phyloP scores from a whole-genome alignment of 768 basidiomycete genomes.

The Naganishia vishniacii region DNA sequence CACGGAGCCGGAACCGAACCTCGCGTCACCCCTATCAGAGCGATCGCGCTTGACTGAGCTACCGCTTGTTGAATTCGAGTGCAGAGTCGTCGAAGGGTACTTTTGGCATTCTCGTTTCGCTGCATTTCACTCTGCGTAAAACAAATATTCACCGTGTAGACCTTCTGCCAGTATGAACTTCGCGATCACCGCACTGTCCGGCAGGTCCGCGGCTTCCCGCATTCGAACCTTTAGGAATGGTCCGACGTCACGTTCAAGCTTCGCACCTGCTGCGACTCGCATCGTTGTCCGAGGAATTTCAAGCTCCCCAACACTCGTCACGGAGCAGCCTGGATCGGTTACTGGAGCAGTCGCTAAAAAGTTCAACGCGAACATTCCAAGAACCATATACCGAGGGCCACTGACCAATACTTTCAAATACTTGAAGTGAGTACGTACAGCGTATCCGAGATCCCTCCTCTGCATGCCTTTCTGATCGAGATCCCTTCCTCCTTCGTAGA shows the following conservation, averaged over 20 bases:
- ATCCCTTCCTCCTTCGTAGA: slow-evolving; percentile 3
- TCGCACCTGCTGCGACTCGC: too few relatives aligned
- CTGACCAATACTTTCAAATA: slow-evolving; percentile 66
- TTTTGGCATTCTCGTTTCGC: too few relatives aligned
- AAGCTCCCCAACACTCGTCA: neutral
- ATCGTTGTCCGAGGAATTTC: neutral
- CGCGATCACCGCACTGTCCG: too few relatives aligned
- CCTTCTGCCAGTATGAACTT: too few relatives aligned
- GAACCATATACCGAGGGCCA: slow-evolving; percentile 60
- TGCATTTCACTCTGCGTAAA: too few relatives aligned
- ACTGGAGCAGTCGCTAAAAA: neutral
- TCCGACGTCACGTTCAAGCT: too few relatives aligned
- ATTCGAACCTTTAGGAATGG: too few relatives aligned
- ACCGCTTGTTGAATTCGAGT: neutral
- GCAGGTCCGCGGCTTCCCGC: too few relatives aligned
- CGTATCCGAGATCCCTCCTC: neutral
- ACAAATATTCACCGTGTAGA: too few relatives aligned
- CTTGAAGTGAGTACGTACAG: slow-evolving; percentile 54
- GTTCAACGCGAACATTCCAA: neutral
- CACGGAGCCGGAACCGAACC: slow-evolving; percentile 16
- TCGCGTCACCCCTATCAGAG: neutral
- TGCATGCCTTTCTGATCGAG: neutral
- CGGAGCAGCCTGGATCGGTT: neutral
- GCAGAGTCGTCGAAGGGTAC: too few relatives aligned
- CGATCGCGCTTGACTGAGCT: neutral